phyloP scores from a whole-genome alignment of 169 alveolate genomes.

The Cryptosporidium xiaoi region DNA sequence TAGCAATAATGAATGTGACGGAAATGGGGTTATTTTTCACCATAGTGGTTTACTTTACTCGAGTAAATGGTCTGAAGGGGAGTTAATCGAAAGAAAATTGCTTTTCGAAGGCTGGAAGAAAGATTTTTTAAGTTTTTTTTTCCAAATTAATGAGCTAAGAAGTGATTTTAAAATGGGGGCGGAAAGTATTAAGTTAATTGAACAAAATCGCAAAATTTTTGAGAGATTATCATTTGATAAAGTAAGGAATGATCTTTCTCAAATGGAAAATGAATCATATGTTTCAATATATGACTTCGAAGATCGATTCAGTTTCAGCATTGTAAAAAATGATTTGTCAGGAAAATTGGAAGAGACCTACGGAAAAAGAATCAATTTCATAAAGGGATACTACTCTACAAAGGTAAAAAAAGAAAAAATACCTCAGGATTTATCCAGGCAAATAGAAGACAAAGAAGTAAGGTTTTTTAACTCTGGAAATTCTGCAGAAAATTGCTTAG shows the following conservation, averaged over 20 bases:
- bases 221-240: neutral
- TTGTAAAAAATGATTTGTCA: neutral
- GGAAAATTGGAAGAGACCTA: neutral
- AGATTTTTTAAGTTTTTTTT: slow-evolving; percentile 5
- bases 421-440: slow-evolving; percentile 12
- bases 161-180: too few species aligned
- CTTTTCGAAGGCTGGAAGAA: slow-evolving; percentile 74
- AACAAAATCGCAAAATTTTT: neutral
- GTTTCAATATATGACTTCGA: neutral
- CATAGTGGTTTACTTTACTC: slow-evolving; percentile 79
- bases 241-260: slow-evolving; percentile 5
- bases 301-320: neutral
- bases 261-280: neutral
- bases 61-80: slow-evolving; percentile 76
- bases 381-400: neutral
- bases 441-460: slow-evolving; percentile 21
- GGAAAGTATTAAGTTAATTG: neutral
- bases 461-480: slow-evolving; percentile 13
- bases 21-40: slow-evolving; percentile 78
- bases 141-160: neutral
- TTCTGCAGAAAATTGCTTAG: slow-evolving; percentile 77
- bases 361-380: neutral
- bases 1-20: slow-evolving; percentile 68
- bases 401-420: neutral
- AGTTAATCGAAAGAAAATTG: slow-evolving; percentile 72